phyloP scores from a whole-genome alignment of 441 rosid genomes.

The Daphne laureola region DNA sequence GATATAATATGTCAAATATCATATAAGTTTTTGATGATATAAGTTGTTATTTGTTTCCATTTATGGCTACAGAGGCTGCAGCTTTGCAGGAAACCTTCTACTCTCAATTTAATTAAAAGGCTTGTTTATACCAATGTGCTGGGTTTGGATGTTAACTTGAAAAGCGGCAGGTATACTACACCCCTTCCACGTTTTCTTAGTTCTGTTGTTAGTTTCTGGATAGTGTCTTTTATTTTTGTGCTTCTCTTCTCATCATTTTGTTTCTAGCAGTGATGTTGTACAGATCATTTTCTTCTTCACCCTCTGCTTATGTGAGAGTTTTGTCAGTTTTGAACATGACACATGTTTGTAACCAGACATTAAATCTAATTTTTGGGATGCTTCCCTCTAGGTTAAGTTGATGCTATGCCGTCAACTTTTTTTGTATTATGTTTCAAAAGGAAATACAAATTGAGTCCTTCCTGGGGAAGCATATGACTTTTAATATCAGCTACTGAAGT shows the following conservation, averaged over 20 bases:
- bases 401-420: too few species aligned
- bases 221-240: background rate
- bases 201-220: background rate
- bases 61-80: conserved; percentile 60
- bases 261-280: background rate
- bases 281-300: background rate
- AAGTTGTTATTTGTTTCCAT: background rate
- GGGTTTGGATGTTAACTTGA: conserved; percentile 67
- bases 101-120: conserved; percentile 60
- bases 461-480: conserved; percentile 1
- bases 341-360: too few species aligned
- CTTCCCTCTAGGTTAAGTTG: too few species aligned
- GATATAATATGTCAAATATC: conserved; percentile 3
- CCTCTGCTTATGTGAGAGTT: too few species aligned
- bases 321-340: too few species aligned
- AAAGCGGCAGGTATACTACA: conserved; percentile 60
- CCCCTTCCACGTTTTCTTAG: background rate
- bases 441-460: background rate
- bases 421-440: too few species aligned
- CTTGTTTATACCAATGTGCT: conserved; percentile 69
- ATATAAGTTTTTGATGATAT: background rate
- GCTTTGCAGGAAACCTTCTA: conserved; percentile 77
- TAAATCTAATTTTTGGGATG: too few species aligned
- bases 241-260: background rate
- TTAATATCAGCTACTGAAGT: background rate